Evolutionary conservation across 2,329 filamentous ascomycete genomes (phyloP), one percentile per base, ranked within the genome.

Genomic region (Lachnellula subtilissima): DNA sequence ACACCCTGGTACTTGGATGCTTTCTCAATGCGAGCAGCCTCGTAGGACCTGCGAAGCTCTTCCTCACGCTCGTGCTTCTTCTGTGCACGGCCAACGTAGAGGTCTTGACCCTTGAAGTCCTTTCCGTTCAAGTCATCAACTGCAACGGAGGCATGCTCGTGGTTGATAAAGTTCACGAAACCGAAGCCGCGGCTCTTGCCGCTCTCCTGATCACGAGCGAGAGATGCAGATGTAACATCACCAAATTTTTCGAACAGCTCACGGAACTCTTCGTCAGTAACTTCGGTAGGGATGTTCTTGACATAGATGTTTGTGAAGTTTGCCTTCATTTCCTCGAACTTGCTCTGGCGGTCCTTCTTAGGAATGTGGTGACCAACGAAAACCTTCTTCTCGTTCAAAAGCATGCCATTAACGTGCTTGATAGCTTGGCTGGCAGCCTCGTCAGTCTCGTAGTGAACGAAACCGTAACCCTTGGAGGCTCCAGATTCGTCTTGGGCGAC

Each of bases 311-410:
- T 99, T 81, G 94, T 99, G 84, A 95, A 99, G 83, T 99, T 99
- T 76, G 94, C 94, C 87, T 99, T 99, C 93, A 99, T 99, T 83
- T 99, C 94, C 81, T 99, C 94, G 69, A 97, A 97, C 81, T 99
- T 99, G 90, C 91, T 96, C 84, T 97, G 94, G 70, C 94, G 93
- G 73, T 99, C 94, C 84, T 97, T 97, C 88, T 97, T 97, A 74
- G 94, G 92, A 70, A 99, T 97, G 79, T 99, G 94, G 78, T 97
- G 93, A 64, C 94, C 94, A 67, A 99, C 94, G 69, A 95, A 99
- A 64, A 99, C 94, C 85, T 99, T 99, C 88, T 99, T 99, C 85
- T 99, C 94, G 79, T 99, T 99, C 73, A 99, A 78, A 74, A 99
- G 81, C 94, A 99, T 99, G 74, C 94, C 94, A 75, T 99, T 99